These are phyloP conservation scores for Debaryomycetaceae sp. DNA, from an alignment of 1,139 yeast genomes.

Conservation along the genomic window DNA sequence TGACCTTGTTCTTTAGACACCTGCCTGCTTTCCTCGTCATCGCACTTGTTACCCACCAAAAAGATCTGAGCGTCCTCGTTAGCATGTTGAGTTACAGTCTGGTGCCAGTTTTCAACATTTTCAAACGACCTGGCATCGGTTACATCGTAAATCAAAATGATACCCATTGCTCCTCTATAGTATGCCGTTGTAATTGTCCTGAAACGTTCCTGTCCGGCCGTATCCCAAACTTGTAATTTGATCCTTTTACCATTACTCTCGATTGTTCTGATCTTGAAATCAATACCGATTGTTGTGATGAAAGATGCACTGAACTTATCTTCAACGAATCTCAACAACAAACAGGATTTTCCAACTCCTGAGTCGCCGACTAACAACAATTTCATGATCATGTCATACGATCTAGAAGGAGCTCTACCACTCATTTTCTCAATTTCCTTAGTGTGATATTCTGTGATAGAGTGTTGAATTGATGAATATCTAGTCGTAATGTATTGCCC, in stretches of 20 bases:
- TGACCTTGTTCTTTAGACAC: conserved; percentile 89
- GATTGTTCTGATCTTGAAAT: conserved; percentile 94
- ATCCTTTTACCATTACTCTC: conserved; percentile 90
- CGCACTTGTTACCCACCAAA: conserved; percentile 93
- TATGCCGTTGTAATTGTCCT: conserved; percentile 97
- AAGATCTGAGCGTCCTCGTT: conserved; percentile 92
- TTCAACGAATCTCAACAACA: conserved; percentile 89
- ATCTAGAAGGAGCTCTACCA: conserved; percentile 65
- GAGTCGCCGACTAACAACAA: conserved; percentile 93
- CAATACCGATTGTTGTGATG: conserved; percentile 96
- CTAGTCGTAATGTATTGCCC: not conserved
- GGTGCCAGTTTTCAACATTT: conserved; percentile 83
- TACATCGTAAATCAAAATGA: conserved; percentile 91
- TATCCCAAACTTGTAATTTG: conserved; percentile 97
- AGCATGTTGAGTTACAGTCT: conserved; percentile 94
- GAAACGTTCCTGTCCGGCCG: conserved; percentile 98
- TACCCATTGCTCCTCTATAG: conserved; percentile 99
- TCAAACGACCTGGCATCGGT: conserved; percentile 93
- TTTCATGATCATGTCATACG: conserved; percentile 93
- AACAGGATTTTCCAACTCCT: conserved; percentile 96
- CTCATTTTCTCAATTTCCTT: conserved; percentile 31
- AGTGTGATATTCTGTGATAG: not conserved
- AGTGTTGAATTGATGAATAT: not conserved
- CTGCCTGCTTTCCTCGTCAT: conserved; percentile 72
- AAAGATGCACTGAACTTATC: conserved; percentile 96